Base-by-base conservation (phyloP, 768 basidiomycete genomes). In the Trametopsis cervina region DNA sequence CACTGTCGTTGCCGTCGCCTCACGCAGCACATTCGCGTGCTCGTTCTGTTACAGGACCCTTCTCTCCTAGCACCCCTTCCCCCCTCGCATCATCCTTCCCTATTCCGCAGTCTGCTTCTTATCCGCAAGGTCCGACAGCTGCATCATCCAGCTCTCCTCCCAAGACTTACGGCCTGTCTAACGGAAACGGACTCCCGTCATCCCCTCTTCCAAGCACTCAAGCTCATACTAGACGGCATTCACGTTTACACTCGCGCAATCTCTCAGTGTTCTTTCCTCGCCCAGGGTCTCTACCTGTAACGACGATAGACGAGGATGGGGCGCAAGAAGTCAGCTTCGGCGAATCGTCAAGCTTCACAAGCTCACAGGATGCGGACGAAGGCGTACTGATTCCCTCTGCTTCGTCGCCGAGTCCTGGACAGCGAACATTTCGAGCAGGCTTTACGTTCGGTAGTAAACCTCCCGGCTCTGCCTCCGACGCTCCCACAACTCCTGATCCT, bases 231-330 rank as follows among this genome's bases (percentile, higher is more conserved):
- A 61, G 72, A 39, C 57, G 73, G 38, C 89, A 92, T 63, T 66
- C 78, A 3, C 77, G 89, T 2, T 70, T 95, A 15, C 92, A 96
- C 60, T 93, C 92, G 0, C 80, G 92, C 40, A 97, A 97, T 59
- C 70, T 96, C 2, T 94, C 91, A 1, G 72, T 95, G 15, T 95
- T 85, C 74, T 96, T 96, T 57, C 93, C 93, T 13, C 77, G 82
- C 26, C 88, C 89, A 0, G 88, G 85, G 2, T 70, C 78, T 2
- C 58, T 78, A 1, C 77, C 81, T 0, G 67, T 75, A 0, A 69
- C 74, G 6, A 71, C 80, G 12, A 89, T 88, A 38, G 72, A 78
- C 3, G 85, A 89, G 63, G 83, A 87, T 58, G 81, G 78, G 25
- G 61, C 66, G 0, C 78, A 82, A 57, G 78, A 80, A 57, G 69